Base-by-base conservation (phyloP, 441 rosid genomes). In the Brassica hybrid region DNA sequence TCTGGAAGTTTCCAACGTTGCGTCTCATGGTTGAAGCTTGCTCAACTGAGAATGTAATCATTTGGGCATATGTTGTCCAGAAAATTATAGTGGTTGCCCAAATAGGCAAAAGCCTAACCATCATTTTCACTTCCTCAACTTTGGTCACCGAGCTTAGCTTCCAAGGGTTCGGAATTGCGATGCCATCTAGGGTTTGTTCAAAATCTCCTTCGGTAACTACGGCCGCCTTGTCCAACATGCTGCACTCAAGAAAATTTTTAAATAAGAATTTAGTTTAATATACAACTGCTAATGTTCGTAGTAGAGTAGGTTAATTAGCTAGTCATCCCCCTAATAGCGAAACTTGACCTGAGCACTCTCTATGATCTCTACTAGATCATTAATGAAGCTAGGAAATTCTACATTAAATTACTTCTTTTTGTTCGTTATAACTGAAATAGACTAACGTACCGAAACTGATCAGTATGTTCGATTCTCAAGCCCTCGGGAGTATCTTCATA, bases 41-140 rank as follows among this genome's bases (percentile, higher is more conserved):
- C 80, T 88, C 95, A 65, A 94, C 97, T 0, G 97, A 91, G 88
- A 94, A 94, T 56, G 97, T 92, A 56, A 91, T 91, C 97, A 94
- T 85, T 77, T 94, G 98, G 0, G 98, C 98, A 74, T 88, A 89
- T 11, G 89, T 76, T 0, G 98, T 94, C 98, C 98, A 92, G 34
- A 94, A 94, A 10, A 92, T 82, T 19, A 94, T 94, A 34, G 97
- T 94, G n/a, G 95, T 94, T 54, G 97, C 97, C 98, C 98, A 94
- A 14, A 94, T 84, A 16, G 98, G 97, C 78, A 94, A 79, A 32
- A 94, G 80, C 64, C 87, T 83, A 23, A 81, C 79, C 91, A 92
- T 82, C 95, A 91, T 94, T 81, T 94, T 94, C 79, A 89, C 94
- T 81, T 94, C 98, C 79, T 94, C 98, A 57, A 94, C 89, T 72